Base-by-base conservation (phyloP, 768 basidiomycete species). In the Tricholoma sp. region DNA sequence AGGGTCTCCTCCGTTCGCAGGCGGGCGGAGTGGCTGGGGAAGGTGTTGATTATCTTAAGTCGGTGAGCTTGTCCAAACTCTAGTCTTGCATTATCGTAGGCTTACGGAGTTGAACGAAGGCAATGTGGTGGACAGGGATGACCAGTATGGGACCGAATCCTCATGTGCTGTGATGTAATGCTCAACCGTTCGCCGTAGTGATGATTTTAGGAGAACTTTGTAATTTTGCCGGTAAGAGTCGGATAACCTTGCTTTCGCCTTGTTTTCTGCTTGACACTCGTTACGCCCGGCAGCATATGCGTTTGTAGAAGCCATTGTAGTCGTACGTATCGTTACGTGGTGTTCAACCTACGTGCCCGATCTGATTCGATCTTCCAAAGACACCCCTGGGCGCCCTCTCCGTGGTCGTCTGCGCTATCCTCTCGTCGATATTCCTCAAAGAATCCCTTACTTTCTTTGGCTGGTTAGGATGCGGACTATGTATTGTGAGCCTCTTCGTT, bases 301-400 rank as follows among this genome's bases (percentile, higher is more conserved):
- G 6, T 94, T 95, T 68, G 87, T 91, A 24, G 88, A 93, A 68
- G 93, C 93, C 29, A 88, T 98, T 63, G 84, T 98, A 57, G 97
- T 98, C 58, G 89, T 91, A 69, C 59, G 85, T 49, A n/a, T 4
- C 78, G 49, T 17, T 28, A 18, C 36, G 42, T 17, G 50, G 13
- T 24, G 34, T 41, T 28, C 6, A 11, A 12, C 36, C 13, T 33
- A 45, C 55, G 50, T 48, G 13, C 45, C 33, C 45, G 50, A 55
- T 52, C 57, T 50, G 54, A 44, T 47, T 36, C 32, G 48, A 50
- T 55, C 36, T 52, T 52, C 34, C 8, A 45, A 60, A 89, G 86
- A 98, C 96, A 37, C 97, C 96, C 2, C 82, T 99, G 63, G 96
- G 96, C 41, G 94, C 96, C 7, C 82, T 99, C 54, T 94, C 94